These are phyloP conservation scores for Chenopodium quinoa DNA, from an alignment of 148 eudicot species.

Conservation along the genomic window DNA sequence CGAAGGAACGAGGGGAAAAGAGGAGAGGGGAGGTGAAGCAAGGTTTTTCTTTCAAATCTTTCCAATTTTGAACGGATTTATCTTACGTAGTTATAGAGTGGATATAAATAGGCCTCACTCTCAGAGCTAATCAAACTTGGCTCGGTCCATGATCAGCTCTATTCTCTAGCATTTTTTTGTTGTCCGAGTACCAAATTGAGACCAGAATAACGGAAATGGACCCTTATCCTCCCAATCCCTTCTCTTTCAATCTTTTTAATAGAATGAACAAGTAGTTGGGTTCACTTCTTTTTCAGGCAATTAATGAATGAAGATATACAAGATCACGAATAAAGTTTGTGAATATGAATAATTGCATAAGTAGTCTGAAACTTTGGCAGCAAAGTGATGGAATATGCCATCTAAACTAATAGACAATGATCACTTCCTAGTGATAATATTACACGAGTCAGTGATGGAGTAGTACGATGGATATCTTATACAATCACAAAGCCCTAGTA, in stretches of 20 bases:
- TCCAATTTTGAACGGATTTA: too few species aligned
- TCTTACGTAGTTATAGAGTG: too few species aligned
- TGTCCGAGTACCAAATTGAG: too few species aligned
- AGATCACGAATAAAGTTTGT: too few species aligned
- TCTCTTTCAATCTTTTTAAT: background rate
- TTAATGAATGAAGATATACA: background rate
- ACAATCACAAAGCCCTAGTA: background rate
- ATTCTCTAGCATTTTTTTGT: too few species aligned
- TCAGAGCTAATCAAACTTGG: too few species aligned
- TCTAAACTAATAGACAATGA: background rate
- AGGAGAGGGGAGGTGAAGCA: too few species aligned
- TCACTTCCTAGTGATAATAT: background rate
- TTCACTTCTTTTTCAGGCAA: too few species aligned
- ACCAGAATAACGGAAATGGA: background rate
- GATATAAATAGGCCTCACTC: too few species aligned
- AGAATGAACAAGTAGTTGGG: background rate
- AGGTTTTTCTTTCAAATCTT: too few species aligned
- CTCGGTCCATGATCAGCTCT: too few species aligned
- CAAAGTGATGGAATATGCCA: background rate
- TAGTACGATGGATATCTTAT: background rate
- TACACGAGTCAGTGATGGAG: background rate
- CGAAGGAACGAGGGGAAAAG: too few species aligned
- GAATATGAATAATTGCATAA: background rate
- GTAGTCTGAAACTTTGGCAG: background rate
- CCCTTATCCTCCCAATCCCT: background rate